Percentiles rank a stretch among this genome's conserved stretches.
Evolutionary conservation across 345 rosid genomes (phyloP).

Genomic region (Linum tenue): DNA sequence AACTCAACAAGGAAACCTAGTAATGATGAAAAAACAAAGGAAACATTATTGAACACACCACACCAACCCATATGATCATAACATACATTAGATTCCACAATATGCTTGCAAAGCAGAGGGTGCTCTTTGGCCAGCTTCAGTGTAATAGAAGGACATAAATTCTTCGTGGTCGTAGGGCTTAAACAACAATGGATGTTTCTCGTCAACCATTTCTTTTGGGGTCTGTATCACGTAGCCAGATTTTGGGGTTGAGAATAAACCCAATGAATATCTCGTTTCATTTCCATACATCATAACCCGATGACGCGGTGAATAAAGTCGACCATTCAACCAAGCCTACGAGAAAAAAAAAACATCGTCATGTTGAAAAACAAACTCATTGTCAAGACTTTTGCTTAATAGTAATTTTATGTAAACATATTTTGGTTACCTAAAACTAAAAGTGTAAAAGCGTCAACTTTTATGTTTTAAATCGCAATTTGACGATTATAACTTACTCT

Average conservation of each 20-base stretch:
- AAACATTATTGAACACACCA: no score
- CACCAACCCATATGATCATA: no score
- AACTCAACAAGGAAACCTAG: no score
- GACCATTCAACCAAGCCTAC: conserved; percentile 64
- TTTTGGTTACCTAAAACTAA: no score
- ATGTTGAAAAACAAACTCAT: no score
- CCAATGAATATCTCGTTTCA: conserved; percentile 43
- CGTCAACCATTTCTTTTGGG: conserved; percentile 48
- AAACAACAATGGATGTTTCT: conserved; percentile 41
- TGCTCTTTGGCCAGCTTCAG: conserved; percentile 35
- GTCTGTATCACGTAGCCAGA: conserved; percentile 32
- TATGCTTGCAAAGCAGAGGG: conserved; percentile 33
- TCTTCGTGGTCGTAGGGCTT: conserved; percentile 50
- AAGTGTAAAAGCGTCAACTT: no score
- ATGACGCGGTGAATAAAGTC: conserved; percentile 47
- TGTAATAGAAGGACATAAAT: conserved; percentile 33
- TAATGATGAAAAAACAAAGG: no score
- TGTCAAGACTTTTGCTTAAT: no score
- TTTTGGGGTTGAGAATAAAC: conserved; percentile 49
- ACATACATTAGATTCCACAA: conserved; percentile 26
- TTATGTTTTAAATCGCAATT: no score
- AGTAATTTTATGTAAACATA: no score
- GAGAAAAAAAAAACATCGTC: no score
- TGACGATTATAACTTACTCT: not conserved
- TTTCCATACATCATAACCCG: conserved; percentile 66